phyloP scores from a whole-genome alignment of 495 filamentous ascomycete genomes.

The Talaromyces liani region DNA sequence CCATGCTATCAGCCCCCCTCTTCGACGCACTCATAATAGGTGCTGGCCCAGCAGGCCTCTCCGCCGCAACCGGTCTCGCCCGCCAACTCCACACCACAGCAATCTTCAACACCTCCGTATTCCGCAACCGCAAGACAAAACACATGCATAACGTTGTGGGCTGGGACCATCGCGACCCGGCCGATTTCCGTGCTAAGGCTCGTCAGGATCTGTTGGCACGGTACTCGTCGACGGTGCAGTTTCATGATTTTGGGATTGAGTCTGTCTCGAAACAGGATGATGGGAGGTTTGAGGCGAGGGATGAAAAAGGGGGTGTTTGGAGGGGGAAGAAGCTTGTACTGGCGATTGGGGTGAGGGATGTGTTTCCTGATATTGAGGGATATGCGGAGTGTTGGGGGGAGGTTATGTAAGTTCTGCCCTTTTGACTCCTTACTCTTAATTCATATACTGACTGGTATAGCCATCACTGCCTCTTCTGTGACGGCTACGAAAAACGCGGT shows the following conservation, averaged over 20 bases:
- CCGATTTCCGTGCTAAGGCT: slow-evolving; percentile 28
- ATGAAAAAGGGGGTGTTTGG: slow-evolving; percentile 21
- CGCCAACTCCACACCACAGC: slow-evolving; percentile 39
- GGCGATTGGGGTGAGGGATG: slow-evolving; percentile 38
- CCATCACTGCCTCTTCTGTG: slow-evolving; percentile 41
- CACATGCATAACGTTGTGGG: slow-evolving; percentile 47
- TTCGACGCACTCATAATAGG: slow-evolving; percentile 51
- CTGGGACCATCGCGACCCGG: slow-evolving; percentile 40
- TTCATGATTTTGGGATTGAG: slow-evolving; percentile 24
- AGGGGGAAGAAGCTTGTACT: slow-evolving; percentile 41
- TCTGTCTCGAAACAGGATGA: slow-evolving; percentile 14
- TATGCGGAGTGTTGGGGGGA: slow-evolving; percentile 24
- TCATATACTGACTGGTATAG: neutral
- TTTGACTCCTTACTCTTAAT: too few species aligned
- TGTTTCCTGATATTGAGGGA: slow-evolving; percentile 23
- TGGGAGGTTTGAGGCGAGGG: slow-evolving; percentile 25
- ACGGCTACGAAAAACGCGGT: slow-evolving; percentile 38
- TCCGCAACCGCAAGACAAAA: slow-evolving; percentile 35
- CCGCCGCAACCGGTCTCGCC: slow-evolving; percentile 36
- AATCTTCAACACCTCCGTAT: slow-evolving; percentile 41
- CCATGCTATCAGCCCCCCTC: neutral
- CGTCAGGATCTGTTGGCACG: slow-evolving; percentile 27
- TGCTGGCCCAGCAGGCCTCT: slow-evolving; percentile 48
- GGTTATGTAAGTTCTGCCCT: slow-evolving; percentile 17
- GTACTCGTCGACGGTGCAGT: slow-evolving; percentile 31